Conservation (phyloP, 345 rosid species). For the Acer negundo region DNA sequence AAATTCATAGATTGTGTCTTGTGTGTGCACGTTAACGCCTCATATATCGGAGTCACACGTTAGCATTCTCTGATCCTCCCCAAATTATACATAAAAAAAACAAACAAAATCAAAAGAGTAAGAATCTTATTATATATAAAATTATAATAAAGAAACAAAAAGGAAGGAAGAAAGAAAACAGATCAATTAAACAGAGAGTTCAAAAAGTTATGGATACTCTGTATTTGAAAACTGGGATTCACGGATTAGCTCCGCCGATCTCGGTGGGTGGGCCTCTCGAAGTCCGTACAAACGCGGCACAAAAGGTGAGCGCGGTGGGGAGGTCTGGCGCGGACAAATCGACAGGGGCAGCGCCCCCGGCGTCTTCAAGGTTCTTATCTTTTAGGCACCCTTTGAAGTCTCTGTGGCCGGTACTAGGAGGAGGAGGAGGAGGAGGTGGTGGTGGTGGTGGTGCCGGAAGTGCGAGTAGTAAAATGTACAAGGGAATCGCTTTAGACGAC, state of each 20-base stretch:
- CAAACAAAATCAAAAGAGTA: not conserved
- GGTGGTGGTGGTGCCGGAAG: not conserved
- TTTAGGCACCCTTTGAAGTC: slow-evolving; percentile 57
- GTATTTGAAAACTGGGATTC: slow-evolving; percentile 59
- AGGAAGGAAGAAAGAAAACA: not conserved
- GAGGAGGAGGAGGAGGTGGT: slow-evolving; percentile 28
- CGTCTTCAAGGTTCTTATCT: slow-evolving; percentile 51
- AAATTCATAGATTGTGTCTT: slow-evolving; percentile 33
- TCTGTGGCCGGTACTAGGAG: slow-evolving; percentile 46
- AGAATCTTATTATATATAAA: not conserved
- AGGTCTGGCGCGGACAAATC: slow-evolving; percentile 47
- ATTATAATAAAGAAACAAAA: not conserved
- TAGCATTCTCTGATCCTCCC: not conserved
- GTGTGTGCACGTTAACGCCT: slow-evolving; percentile 44
- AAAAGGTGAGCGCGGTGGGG: slow-evolving; percentile 46
- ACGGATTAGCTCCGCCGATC: slow-evolving; percentile 53
- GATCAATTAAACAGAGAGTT: slow-evolving; percentile 11
- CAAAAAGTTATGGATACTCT: slow-evolving; percentile 46
- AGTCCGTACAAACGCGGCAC: slow-evolving; percentile 41
- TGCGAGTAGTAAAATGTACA: slow-evolving; percentile 20
- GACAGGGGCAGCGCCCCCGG: slow-evolving; percentile 34
- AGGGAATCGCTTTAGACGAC: slow-evolving; percentile 62
- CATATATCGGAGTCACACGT: slow-evolving; percentile 10
- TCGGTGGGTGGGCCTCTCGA: slow-evolving; percentile 43
- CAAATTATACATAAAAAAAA: not conserved